These are phyloP conservation scores for Lobosporangium transversale DNA, from an alignment of 192 early-diverging fungal species.

Conservation along the genomic window DNA sequence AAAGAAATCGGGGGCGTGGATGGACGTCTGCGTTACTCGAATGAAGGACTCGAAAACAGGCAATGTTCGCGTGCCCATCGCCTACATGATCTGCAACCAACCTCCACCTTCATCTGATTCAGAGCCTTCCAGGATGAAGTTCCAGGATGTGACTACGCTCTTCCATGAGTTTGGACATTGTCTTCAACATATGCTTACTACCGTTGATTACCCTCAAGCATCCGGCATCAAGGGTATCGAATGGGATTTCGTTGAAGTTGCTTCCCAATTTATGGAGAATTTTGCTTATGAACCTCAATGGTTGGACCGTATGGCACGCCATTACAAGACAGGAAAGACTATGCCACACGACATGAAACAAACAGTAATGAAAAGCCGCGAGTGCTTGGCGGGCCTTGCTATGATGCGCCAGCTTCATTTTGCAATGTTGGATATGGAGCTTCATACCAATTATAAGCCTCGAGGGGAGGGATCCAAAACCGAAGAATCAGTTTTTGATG, in stretches of 20 bases:
- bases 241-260: conserved; percentile 70
- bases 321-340: conserved; percentile 61
- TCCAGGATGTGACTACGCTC: conserved; percentile 66
- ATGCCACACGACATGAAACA: conserved; percentile 68
- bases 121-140: conserved; percentile 65
- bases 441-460: conserved; percentile 54
- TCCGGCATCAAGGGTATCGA: conserved; percentile 72
- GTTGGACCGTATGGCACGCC: conserved; percentile 57
- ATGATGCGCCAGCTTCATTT: conserved; percentile 70
- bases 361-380: conserved; percentile 56
- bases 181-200: conserved; percentile 69
- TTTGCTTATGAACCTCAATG: conserved; percentile 65
- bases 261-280: conserved; percentile 75
- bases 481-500: conserved; percentile 61
- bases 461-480: not conserved
- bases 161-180: conserved; percentile 76
- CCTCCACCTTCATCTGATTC: conserved; percentile 52
- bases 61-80: conserved; percentile 59
- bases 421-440: conserved; percentile 59
- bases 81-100: conserved; percentile 71
- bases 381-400: conserved; percentile 60
- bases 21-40: conserved; percentile 63
- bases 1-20: conserved; percentile 69
- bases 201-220: conserved; percentile 65
- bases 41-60: conserved; percentile 49